These are phyloP conservation scores for Aspergillus carbonarius DNA, from an alignment of 2,329 filamentous ascomycete species.

Conservation along the genomic window DNA sequence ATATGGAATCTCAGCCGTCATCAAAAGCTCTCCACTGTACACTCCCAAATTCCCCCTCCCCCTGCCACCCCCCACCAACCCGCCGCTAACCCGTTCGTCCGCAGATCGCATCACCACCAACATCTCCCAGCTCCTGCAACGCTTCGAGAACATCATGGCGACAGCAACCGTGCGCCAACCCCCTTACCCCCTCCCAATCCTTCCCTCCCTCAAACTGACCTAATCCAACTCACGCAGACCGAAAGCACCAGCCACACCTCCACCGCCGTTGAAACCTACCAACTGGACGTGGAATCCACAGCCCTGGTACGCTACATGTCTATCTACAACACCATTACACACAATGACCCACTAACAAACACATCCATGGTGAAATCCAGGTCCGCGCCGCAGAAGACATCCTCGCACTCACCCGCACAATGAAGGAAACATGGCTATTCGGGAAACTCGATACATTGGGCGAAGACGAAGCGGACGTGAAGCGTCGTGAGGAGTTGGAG, in stretches of 20 bases:
- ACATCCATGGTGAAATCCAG: constrained; percentile 30
- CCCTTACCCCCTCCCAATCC: neutral
- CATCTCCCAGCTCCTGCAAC: constrained; percentile 49
- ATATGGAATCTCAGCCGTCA: constrained; percentile 35
- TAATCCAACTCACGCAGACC: constrained; percentile 34
- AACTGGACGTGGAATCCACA: constrained; percentile 59
- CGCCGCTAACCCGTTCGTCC: neutral
- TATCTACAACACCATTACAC: neutral
- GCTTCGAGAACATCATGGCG: constrained; percentile 57
- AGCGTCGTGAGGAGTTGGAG: constrained; percentile 47
- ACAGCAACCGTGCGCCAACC: constrained; percentile 48
- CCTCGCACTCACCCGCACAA: constrained; percentile 57
- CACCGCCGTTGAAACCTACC: constrained; percentile 58
- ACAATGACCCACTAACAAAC: neutral
- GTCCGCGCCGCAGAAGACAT: constrained; percentile 63
- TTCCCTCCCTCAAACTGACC: no score
- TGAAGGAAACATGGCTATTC: constrained; percentile 69
- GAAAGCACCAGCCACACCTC: constrained; percentile 54
- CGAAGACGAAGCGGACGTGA: constrained; percentile 40
- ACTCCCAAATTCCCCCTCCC: neutral
- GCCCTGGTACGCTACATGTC: constrained; percentile 49
- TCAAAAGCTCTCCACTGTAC: constrained; percentile 21
- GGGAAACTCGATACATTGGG: constrained; percentile 61
- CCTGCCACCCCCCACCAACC: neutral
- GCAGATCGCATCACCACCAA: constrained; percentile 47